Evolutionary conservation across 768 basidiomycete species (phyloP).

Genomic region (Boletus patriciae): DNA sequence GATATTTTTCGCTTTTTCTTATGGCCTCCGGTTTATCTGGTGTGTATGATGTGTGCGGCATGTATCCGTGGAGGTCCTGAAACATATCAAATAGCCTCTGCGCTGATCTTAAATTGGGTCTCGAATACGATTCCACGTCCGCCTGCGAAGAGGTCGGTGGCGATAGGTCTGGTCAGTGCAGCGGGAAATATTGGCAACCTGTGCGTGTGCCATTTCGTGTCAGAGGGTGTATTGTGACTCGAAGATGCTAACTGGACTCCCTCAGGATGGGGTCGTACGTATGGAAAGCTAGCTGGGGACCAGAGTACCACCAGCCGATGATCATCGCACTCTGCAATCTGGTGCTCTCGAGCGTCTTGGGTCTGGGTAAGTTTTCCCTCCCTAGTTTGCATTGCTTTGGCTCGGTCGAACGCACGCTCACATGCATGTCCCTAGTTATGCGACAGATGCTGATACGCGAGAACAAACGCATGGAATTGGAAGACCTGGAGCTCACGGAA

Average conservation of each 20-base stretch:
- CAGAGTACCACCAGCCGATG: conserved; percentile 63
- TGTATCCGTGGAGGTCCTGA: background rate
- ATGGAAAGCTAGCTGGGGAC: conserved; percentile 63
- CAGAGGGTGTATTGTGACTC: background rate
- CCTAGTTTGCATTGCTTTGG: background rate
- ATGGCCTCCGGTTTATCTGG: conserved; percentile 57
- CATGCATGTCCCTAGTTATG: conserved; percentile 34
- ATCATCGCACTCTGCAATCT: conserved; percentile 44
- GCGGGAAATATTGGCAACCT: conserved; percentile 55
- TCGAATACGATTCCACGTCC: conserved; percentile 60
- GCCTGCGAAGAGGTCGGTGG: conserved; percentile 51
- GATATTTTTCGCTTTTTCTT: conserved; percentile 63
- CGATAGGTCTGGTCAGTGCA: conserved; percentile 64
- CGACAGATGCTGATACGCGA: conserved; percentile 46
- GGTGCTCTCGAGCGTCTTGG: conserved; percentile 31
- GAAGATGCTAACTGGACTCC: background rate
- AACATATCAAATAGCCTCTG: conserved; percentile 32
- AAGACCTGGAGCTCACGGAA: conserved; percentile 45
- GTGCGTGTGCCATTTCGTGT: conserved; percentile 35
- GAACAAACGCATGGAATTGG: conserved; percentile 51
- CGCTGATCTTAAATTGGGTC: conserved; percentile 59
- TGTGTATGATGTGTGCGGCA: conserved; percentile 12
- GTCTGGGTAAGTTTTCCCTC: conserved; percentile 32
- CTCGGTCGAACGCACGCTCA: background rate
- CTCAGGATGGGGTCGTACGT: conserved; percentile 58